Percentiles rank a stretch among this genome's conserved stretches.
phyloP scores from a whole-genome alignment of 306 rosid genomes.

The Styphnolobium japonicum region DNA sequence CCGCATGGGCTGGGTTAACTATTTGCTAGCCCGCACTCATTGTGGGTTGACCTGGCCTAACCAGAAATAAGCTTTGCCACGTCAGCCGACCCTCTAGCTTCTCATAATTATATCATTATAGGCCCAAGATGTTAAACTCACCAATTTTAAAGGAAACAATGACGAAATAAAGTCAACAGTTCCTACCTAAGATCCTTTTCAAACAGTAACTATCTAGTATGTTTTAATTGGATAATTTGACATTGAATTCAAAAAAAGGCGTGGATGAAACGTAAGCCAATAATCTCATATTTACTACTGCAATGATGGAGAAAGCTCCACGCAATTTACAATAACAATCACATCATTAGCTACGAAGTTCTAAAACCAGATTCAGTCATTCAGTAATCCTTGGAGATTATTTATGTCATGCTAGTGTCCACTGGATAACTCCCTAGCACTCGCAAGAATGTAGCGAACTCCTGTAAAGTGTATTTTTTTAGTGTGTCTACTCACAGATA shows the following conservation, averaged over 20 bases:
- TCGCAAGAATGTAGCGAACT: conserved; percentile 87
- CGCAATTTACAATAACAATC: conserved; percentile 1
- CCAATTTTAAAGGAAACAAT: too few species aligned
- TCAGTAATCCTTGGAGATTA: conserved; percentile 19
- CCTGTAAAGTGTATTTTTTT: conserved; percentile 51
- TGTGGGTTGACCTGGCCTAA: too few species aligned
- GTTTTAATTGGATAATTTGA: neutral
- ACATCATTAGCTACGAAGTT: neutral
- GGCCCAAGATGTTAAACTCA: too few species aligned
- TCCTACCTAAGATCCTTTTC: neutral
- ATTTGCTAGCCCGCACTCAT: too few species aligned
- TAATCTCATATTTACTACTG: conserved; percentile 6
- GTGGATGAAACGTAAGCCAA: neutral
- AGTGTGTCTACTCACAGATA: conserved; percentile 7
- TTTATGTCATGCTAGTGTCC: conserved; percentile 61
- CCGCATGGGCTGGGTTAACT: too few species aligned
- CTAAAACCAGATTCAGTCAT: conserved; percentile 3
- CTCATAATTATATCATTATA: too few species aligned
- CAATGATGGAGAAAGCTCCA: conserved; percentile 9
- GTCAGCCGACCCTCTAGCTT: too few species aligned
- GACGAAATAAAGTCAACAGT: too few species aligned
- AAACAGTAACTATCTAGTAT: neutral
- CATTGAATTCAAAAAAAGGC: neutral
- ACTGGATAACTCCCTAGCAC: conserved; percentile 96
- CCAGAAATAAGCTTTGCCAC: too few species aligned